phyloP scores from a whole-genome alignment of 306 rosid species.

The Vigna reflexopilosa region DNA sequence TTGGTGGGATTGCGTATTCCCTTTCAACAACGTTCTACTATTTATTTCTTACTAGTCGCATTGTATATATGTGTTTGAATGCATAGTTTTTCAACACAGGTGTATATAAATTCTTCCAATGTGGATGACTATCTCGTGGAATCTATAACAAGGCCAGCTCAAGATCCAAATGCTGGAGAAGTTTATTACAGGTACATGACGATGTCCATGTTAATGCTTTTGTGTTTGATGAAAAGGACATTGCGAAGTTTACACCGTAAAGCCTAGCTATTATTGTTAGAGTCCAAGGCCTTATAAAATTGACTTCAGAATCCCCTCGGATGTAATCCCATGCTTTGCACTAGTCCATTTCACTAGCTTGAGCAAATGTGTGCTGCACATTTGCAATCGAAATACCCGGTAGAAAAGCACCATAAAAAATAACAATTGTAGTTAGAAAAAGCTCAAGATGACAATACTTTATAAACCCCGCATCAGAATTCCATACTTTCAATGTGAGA shows the following conservation, averaged over 20 bases:
- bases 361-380: neutral
- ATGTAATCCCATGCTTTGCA: neutral
- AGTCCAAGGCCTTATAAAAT: neutral
- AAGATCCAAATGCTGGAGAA: slow-evolving; percentile 92
- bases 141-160: slow-evolving; percentile 86
- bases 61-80: slow-evolving; percentile 17
- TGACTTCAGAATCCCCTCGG: neutral
- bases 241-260: neutral
- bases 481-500: neutral
- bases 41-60: slow-evolving; percentile 17
- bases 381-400: neutral
- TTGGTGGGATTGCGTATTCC: slow-evolving; percentile 13
- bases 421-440: neutral
- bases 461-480: neutral
- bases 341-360: neutral
- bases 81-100: slow-evolving; percentile 54
- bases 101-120: slow-evolving; percentile 74
- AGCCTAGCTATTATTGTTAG: neutral
- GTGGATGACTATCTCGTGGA: slow-evolving; percentile 95
- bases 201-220: neutral
- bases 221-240: neutral
- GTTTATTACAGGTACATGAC: slow-evolving; percentile 80
- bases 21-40: slow-evolving; percentile 11
- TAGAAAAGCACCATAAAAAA: neutral
- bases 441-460: neutral